phyloP scores from a whole-genome alignment of 2,329 filamentous ascomycete genomes.

The Paecilomyces dactylethromorphus region DNA sequence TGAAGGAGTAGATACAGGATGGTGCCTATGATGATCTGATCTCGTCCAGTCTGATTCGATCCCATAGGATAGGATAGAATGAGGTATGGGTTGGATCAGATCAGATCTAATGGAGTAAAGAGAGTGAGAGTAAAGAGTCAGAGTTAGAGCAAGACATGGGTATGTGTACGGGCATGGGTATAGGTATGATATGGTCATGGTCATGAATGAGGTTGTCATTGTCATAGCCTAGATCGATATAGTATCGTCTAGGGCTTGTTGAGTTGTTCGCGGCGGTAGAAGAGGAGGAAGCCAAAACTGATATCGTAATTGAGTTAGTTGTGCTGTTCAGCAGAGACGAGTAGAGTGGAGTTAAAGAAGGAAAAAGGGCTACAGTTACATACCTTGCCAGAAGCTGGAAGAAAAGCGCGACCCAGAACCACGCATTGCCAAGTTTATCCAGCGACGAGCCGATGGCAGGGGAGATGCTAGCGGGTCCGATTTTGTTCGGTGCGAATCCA shows the following conservation, averaged over 20 bases:
- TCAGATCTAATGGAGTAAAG: too few relatives aligned
- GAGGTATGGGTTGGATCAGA: too few relatives aligned
- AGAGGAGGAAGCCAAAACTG: slow-evolving; percentile 14
- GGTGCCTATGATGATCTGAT: too few relatives aligned
- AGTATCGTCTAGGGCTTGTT: slow-evolving; percentile 13
- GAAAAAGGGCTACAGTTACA: slow-evolving; percentile 33
- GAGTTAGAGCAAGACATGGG: background rate
- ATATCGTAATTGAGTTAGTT: background rate
- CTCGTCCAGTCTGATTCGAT: too few relatives aligned
- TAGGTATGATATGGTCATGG: background rate
- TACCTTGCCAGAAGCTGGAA: slow-evolving; percentile 49
- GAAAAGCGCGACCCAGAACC: slow-evolving; percentile 50
- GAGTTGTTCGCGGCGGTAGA: slow-evolving; percentile 22
- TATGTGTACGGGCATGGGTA: background rate
- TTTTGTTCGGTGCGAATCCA: slow-evolving; percentile 48
- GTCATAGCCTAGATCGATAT: background rate
- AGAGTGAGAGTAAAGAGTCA: background rate
- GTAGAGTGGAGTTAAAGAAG: too few relatives aligned
- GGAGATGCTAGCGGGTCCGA: slow-evolving; percentile 43
- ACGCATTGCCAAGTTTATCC: slow-evolving; percentile 43
- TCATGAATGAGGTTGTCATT: background rate
- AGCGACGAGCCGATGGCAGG: slow-evolving; percentile 42
- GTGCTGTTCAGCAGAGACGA: too few relatives aligned
- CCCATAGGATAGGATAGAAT: too few relatives aligned
- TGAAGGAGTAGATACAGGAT: too few relatives aligned